A percentile compares a stretch with the other conserved stretches of the same genome.
Evolutionary conservation across 2,329 filamentous ascomycete species (phyloP).

Genomic region (Cordyceps cicadae): DNA sequence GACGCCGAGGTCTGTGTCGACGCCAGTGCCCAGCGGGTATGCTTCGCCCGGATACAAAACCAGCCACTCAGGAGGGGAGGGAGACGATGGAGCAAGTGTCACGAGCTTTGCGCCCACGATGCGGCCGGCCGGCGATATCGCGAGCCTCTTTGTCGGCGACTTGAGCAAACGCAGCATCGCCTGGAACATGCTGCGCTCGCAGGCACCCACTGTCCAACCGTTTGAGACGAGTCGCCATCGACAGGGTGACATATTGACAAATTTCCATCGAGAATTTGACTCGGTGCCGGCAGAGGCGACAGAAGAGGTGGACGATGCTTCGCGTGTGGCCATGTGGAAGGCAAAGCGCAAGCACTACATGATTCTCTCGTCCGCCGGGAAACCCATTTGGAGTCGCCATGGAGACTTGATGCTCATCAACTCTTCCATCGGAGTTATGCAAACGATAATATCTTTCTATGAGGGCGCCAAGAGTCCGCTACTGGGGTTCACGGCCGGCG

Average conservation of each 20-base stretch:
- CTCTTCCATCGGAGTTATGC: conserved; percentile 87
- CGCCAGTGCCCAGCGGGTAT: conserved; percentile 32
- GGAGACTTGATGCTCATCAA: conserved; percentile 86
- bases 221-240: conserved; percentile 46
- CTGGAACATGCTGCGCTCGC: conserved; percentile 58
- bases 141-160: conserved; percentile 71
- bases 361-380: conserved; percentile 90
- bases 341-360: conserved; percentile 94
- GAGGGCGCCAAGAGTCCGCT: conserved; percentile 71
- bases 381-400: conserved; percentile 94
- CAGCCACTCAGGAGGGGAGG: conserved; percentile 35
- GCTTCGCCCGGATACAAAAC: conserved; percentile 28
- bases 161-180: conserved; percentile 57
- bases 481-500: conserved; percentile 77
- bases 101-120: conserved; percentile 57
- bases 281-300: conserved; percentile 51
- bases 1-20: conserved; percentile 27
- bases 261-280: conserved; percentile 73
- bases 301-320: conserved; percentile 40
- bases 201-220: conserved; percentile 50
- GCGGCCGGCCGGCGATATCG: conserved; percentile 61
- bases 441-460: conserved; percentile 97
- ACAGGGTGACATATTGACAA: conserved; percentile 47
- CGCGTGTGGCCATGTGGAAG: conserved; percentile 68
- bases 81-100: conserved; percentile 57